Evolutionary conservation across 768 basidiomycete genomes (phyloP), one percentile per base, ranked within the genome.

Genomic region (Pilatotrama ljubarskyi): DNA sequence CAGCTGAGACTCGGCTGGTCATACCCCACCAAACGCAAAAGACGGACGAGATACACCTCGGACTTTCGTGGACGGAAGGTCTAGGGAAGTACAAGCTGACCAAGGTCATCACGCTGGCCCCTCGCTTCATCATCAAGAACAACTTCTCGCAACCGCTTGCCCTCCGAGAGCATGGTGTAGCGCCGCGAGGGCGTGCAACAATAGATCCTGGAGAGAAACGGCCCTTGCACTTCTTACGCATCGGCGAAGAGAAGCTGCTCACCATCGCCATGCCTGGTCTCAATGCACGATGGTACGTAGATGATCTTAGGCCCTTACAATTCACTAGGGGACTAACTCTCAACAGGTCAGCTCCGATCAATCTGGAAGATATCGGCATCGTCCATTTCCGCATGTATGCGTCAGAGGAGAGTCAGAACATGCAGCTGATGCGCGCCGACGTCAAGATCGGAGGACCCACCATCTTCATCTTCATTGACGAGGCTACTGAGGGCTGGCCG

Each of bases 51-150:
- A 80, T 87, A 52, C 91, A 95, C 70, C 73, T 92, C 46, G 97
- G 96, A 1, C 67, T 99, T 38, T 95, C 94, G 5, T 98, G 95
- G 85, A 81, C 84, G 17, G 95, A 96, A 73, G 97, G 95, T 1
- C 77, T 88, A n/a, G 97, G 97, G 36, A 98, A 97, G 78, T 98
- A 98, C 73, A 98, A 98, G 70, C 77, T 98, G 35, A 90, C 89
- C 25, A 98, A 98, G 76, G 88, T 98, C 65, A 87, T 99, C 64
- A 95, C 91, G 0, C 76, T 98, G 37, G 80, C 91, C 8, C 97
- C 97, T 25, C 85, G 97, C 46, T 98, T 95, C 77, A 76, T 98
- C 63, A 73, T 98, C 65, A 91, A 87, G 73, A 99, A 98, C 74
- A 81, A 85, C 61, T 80, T 94, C 37, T 62, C 77, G 5, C 83